A percentile compares a stretch with the other conserved stretches of the same genome.
Conservation (phyloP, 2,329 filamentous ascomycete species). For the Pseudogymnoascus pannorum region DNA sequence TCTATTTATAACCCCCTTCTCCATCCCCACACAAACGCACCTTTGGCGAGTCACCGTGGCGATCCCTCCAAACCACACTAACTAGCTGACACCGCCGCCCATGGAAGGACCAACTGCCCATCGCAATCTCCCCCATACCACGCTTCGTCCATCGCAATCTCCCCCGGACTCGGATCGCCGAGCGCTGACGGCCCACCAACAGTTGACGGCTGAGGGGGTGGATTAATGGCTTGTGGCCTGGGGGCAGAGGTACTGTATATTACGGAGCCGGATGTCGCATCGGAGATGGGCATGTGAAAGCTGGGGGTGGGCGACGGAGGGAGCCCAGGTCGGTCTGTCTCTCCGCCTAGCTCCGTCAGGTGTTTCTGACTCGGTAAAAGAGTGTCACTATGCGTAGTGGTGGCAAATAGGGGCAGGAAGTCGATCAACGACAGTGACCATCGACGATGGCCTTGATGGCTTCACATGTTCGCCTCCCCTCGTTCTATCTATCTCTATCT, state of each 20-base stretch:
- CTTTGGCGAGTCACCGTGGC: background rate
- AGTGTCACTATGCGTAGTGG: background rate
- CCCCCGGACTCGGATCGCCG: background rate
- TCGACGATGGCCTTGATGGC: background rate
- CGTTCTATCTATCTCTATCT: background rate
- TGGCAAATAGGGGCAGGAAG: background rate
- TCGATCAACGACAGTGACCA: background rate
- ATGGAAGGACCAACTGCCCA: background rate
- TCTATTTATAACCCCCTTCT: background rate
- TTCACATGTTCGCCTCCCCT: background rate
- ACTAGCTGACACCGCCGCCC: background rate
- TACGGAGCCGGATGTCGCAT: background rate
- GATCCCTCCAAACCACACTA: background rate
- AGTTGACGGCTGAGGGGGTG: background rate
- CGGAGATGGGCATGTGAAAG: background rate
- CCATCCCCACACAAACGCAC: background rate
- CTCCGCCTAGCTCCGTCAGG: background rate
- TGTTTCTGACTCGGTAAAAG: background rate
- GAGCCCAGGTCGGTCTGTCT: background rate
- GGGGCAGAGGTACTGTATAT: background rate
- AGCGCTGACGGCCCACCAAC: background rate
- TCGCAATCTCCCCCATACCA: background rate
- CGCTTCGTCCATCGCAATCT: background rate
- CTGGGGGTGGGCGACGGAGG: background rate
- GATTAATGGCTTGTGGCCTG: background rate